Evolutionary conservation across 495 filamentous ascomycete species (phyloP), one percentile per base, ranked within the genome.

Genomic region (Pseudomonodictys pantanalensis): DNA sequence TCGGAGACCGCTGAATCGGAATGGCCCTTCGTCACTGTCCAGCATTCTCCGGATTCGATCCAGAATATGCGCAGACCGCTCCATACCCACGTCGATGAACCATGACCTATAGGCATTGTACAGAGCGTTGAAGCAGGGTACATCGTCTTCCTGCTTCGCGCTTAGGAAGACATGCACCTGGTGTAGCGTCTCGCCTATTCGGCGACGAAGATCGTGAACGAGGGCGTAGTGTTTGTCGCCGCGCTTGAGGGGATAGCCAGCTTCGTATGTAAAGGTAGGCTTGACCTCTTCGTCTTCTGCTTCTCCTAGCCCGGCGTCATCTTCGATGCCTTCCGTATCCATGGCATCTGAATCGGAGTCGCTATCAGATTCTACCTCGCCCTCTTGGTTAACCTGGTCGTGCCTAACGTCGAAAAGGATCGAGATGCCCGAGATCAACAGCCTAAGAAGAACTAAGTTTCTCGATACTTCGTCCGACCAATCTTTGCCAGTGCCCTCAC

Each of bases 401-500:
- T 83, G 78, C 56, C 86, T 82, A 2, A 90, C 80, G 58, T 97
- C 90, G 63, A 97, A 97, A 7, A 99, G 79, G 1, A 88, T 83
- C 8, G 92, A 89, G 9, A 96, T 82, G 35, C 93, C 93, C 11
- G 91, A 95, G 49, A 96, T 79, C 25, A 95, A 79, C 30, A 99
- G 80, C 55, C 92, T 80, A 17, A 97, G 75, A 45, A 96, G 86
- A 2, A 90, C 86, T 44, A 99, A 73, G 70, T 95, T 95, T 55
- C 93, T 77, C 3, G 91, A 89, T 28, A 97, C 86, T 72, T 97
- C 95, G 73, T 99, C 93, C 0, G 92, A 96, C 93, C 93, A 99
- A 64, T 95, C 92, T 72, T 97, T 97, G 50, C 92, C 93, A 68
- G 88, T 95, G 41, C 93, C 93, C 65, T 95, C 91, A 41, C 92